Percentiles rank a stretch among this genome's conserved stretches.
These are phyloP conservation scores for Epichloe glyceriae DNA, from an alignment of 2,329 filamentous ascomycete species.

Conservation along the genomic window DNA sequence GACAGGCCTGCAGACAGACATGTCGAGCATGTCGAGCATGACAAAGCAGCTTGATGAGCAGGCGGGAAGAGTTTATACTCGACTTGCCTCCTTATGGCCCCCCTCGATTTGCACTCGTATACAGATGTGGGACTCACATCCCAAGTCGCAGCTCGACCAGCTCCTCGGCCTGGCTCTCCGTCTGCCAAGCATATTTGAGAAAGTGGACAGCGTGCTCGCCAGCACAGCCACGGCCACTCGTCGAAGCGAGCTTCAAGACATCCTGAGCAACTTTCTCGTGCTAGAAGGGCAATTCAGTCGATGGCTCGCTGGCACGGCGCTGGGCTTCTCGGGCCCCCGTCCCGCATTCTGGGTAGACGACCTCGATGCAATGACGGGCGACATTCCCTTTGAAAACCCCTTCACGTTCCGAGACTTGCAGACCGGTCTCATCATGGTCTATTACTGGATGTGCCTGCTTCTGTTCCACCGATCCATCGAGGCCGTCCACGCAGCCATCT, in stretches of 20 bases:
- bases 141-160: slow-evolving; percentile 26
- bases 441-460: no score
- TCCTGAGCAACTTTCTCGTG: slow-evolving; percentile 22
- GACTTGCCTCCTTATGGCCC: slow-evolving; percentile 26
- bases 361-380: no score
- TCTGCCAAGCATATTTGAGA: slow-evolving; percentile 33
- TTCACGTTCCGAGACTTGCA: no score
- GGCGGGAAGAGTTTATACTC: slow-evolving; percentile 20
- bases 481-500: no score
- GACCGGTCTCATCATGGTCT: no score
- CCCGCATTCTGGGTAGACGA: slow-evolving; percentile 3
- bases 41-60: slow-evolving; percentile 13
- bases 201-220: slow-evolving; percentile 28
- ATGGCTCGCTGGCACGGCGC: slow-evolving; percentile 28
- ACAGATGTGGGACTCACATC: slow-evolving; percentile 22
- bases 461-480: no score
- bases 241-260: slow-evolving; percentile 31
- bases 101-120: slow-evolving; percentile 24
- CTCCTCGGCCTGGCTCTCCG: slow-evolving; percentile 38
- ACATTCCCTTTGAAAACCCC: no score
- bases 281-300: no score
- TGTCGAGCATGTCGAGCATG: slow-evolving; percentile 15
- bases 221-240: slow-evolving; percentile 28
- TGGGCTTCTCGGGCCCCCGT: slow-evolving; percentile 15
- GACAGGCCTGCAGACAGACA: slow-evolving; percentile 30